Percentiles rank a stretch among this genome's conserved stretches.
phyloP scores from a whole-genome alignment of 495 filamentous ascomycete species.

The Collariella sp. region DNA sequence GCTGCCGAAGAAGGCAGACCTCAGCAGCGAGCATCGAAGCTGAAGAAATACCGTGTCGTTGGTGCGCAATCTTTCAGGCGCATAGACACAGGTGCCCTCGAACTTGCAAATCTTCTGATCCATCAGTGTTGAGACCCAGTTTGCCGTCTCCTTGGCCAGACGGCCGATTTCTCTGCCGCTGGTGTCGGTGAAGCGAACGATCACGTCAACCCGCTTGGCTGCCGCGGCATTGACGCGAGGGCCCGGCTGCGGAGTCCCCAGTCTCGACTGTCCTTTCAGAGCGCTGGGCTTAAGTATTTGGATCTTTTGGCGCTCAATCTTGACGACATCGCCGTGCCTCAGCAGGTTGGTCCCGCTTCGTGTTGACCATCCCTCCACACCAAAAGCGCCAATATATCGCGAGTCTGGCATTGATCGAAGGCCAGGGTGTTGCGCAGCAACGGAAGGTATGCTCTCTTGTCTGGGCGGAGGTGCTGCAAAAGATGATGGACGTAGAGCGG shows the following conservation, averaged over 20 bases:
- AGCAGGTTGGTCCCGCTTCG: constrained; percentile 65
- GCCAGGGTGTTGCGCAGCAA: neutral
- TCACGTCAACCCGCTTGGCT: constrained; percentile 60
- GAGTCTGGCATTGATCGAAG: constrained; percentile 43
- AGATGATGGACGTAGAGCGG: constrained; percentile 11
- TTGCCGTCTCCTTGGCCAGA: constrained; percentile 81
- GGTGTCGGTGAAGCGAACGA: constrained; percentile 86
- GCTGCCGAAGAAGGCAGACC: constrained; percentile 58
- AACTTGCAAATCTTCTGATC: constrained; percentile 87
- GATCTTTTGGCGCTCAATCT: constrained; percentile 78
- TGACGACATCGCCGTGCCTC: constrained; percentile 67
- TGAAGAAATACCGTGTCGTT: constrained; percentile 93
- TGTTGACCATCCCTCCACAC: constrained; percentile 88
- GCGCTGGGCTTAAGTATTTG: constrained; percentile 48
- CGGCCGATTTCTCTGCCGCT: constrained; percentile 77
- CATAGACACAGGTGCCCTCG: constrained; percentile 83
- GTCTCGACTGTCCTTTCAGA: constrained; percentile 40
- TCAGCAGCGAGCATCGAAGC: constrained; percentile 67
- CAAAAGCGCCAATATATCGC: constrained; percentile 87
- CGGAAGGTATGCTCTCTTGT: neutral
- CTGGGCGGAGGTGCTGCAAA: constrained; percentile 8
- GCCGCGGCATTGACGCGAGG: constrained; percentile 35
- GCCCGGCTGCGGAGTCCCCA: constrained; percentile 19
- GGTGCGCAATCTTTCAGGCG: constrained; percentile 71
- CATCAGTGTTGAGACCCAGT: constrained; percentile 87